phyloP scores from a whole-genome alignment of 495 filamentous ascomycete species.

The Tuber magnatum region DNA sequence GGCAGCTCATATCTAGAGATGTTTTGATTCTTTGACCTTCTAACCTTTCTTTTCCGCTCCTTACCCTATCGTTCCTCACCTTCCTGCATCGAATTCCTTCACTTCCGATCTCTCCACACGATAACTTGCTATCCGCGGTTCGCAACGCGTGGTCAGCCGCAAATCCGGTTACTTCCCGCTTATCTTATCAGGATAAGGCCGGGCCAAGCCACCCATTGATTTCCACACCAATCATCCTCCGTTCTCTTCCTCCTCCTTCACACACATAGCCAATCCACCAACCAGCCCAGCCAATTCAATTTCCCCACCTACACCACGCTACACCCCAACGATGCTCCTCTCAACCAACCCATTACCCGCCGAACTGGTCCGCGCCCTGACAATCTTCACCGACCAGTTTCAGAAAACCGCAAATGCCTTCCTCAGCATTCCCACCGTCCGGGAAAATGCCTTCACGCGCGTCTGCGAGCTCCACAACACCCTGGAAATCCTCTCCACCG shows the following conservation, averaged over 20 bases:
- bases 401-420: conserved; percentile 23
- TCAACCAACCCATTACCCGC: conserved; percentile 28
- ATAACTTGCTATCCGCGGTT: neutral
- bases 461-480: conserved; percentile 39
- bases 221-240: neutral
- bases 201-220: neutral
- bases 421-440: conserved; percentile 20
- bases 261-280: neutral
- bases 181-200: neutral
- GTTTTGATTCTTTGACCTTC: neutral
- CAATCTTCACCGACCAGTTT: conserved; percentile 28
- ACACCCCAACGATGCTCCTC: neutral
- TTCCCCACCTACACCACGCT: neutral
- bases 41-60: neutral
- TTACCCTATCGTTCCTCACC: neutral
- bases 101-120: neutral
- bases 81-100: neutral
- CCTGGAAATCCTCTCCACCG: conserved; percentile 21
- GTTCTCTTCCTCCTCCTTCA: neutral
- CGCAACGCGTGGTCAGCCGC: neutral
- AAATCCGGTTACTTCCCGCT: neutral
- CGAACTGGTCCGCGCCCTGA: conserved; percentile 25
- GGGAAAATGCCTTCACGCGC: conserved; percentile 29
- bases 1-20: neutral
- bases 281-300: neutral